Percentiles rank a stretch among this genome's conserved stretches.
Evolutionary conservation across 208 protist species (phyloP).

Genomic region (Leishmania guyanensis): DNA sequence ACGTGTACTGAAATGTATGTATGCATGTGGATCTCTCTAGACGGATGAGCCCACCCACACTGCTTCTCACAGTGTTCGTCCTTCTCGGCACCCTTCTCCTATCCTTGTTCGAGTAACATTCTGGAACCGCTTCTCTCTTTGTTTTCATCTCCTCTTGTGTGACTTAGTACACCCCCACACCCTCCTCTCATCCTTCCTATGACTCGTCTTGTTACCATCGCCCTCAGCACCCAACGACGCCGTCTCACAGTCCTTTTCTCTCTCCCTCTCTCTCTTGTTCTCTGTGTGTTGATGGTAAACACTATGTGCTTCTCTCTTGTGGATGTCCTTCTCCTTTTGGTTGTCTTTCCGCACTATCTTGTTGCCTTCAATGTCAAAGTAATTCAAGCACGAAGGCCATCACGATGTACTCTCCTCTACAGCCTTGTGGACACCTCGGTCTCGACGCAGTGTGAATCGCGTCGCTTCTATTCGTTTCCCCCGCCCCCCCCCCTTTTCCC

Average conservation of each 20-base stretch:
- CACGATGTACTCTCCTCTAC: not conserved
- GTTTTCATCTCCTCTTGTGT: not conserved
- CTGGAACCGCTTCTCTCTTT: not conserved
- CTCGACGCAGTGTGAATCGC: no score
- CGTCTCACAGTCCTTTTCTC: not conserved
- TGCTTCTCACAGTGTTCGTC: not conserved
- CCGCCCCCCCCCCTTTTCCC: conserved; percentile 4
- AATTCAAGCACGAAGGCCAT: no score
- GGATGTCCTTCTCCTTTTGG: no score
- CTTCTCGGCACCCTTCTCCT: not conserved
- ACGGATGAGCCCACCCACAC: not conserved
- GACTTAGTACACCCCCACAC: not conserved
- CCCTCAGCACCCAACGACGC: not conserved
- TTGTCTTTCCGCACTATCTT: no score
- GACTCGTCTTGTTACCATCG: not conserved
- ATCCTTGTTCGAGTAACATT: not conserved
- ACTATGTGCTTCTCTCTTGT: no score
- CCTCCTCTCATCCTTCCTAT: not conserved
- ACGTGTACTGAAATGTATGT: not conserved
- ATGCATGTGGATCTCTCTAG: not conserved
- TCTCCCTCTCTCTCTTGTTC: no score
- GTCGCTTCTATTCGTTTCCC: not conserved
- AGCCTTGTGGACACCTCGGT: not conserved
- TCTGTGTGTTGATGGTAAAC: no score
- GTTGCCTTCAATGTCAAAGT: no score